Base-by-base conservation (phyloP, 345 rosid genomes). In the Viola odorata region DNA sequence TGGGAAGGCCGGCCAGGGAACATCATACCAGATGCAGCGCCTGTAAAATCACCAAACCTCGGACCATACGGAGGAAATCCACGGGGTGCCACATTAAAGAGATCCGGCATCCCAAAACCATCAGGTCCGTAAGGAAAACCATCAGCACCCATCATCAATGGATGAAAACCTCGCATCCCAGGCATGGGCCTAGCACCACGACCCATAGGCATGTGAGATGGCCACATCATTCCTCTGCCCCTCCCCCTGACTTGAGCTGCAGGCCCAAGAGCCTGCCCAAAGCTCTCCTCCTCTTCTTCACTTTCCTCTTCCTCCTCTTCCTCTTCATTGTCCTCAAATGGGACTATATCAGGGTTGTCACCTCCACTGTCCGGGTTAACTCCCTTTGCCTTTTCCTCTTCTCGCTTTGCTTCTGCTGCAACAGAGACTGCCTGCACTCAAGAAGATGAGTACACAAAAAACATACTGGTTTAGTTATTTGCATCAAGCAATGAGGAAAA, bases 311-410 rank as follows among this genome's bases (percentile, higher is more conserved):
- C 99, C 32, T 23, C 91, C 12, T 92, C 98, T 66, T 86, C 91
- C 70, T 94, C 99, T 78, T 95, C 99, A 13, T 94, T 88, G 79
- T 95, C 97, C 51, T 95, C 96, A 61, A 95, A 95, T 13, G 96
- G 97, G 59, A 95, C 94, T 13, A 95, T 95, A 73, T 91, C 96
- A 38, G 99, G 99, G 71, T 88, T 88, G 62, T 86, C 96, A 60
- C 75, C 83, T 57, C 80, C 86, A 52, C 69, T 78, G 41, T 88
- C 97, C 42, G 89, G 84, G 78, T 81, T 81, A 56, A 95, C 80
- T 50, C 99, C 99, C 75, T 91, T 95, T 23, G 97, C 99, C 63
- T 84, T 95, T 69, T 95, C 99, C 79, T 95, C 96, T 73, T 95
- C 97, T 51, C 99, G 77, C 74, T 95, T 95, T 57, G 89, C 74